Evolutionary conservation across 306 rosid species (phyloP).

Genomic region (Abrus precatorius): DNA sequence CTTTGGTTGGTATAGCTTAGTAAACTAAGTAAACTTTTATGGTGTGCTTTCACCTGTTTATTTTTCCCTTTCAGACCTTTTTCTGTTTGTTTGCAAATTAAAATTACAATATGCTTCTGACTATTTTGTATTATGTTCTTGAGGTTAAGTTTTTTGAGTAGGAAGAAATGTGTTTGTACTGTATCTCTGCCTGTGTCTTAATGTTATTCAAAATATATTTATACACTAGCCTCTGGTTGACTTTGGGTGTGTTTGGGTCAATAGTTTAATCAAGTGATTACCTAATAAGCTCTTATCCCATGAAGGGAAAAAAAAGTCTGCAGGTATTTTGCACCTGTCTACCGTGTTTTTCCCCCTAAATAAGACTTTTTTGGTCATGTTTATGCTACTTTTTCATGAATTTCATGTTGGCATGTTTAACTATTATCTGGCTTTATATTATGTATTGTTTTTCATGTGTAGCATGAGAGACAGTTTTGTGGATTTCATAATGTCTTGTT

Average conservation of each 20-base stretch:
- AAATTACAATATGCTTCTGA: conserved; percentile 32
- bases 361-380: background rate
- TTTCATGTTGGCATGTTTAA: conserved; percentile 11
- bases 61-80: conserved; percentile 10
- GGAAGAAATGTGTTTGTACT: conserved; percentile 28
- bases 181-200: background rate
- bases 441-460: conserved; percentile 28
- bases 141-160: conserved; percentile 11
- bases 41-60: conserved; percentile 32
- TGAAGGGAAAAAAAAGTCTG: background rate
- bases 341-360: background rate
- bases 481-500: conserved; percentile 45
- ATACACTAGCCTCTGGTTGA: conserved; percentile 9
- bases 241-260: background rate
- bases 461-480: conserved; percentile 40
- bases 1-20: conserved; percentile 76
- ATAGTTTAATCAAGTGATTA: too few species aligned
- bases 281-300: too few species aligned
- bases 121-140: conserved; percentile 13
- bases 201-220: background rate
- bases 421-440: conserved; percentile 13
- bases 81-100: conserved; percentile 11
- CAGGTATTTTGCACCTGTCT: conserved; percentile 26
- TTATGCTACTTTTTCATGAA: conserved; percentile 8
- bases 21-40: conserved; percentile 25